Evolutionary conservation across 2,329 filamentous ascomycete genomes (phyloP).

Genomic region (Colletotrichum siamense): DNA sequence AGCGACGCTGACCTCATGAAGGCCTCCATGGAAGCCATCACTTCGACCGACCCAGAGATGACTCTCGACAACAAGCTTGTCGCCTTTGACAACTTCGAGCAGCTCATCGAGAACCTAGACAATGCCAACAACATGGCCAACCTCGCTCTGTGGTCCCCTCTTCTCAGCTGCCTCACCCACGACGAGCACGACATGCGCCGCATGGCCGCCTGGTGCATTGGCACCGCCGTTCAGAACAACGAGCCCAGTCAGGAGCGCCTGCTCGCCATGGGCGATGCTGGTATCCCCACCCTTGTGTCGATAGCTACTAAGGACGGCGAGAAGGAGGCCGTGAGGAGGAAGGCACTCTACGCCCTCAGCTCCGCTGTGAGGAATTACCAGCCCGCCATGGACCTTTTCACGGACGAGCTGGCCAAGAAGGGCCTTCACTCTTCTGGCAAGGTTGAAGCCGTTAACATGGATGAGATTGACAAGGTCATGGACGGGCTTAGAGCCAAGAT

Average conservation of each 20-base stretch:
- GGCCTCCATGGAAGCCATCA: slow-evolving; percentile 79
- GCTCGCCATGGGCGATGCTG: slow-evolving; percentile 59
- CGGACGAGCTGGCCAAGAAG: slow-evolving; percentile 62
- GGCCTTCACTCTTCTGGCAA: slow-evolving; percentile 61
- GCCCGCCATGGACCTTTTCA: slow-evolving; percentile 75
- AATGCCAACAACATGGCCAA: slow-evolving; percentile 93
- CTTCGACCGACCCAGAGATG: slow-evolving; percentile 63
- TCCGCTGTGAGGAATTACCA: slow-evolving; percentile 89
- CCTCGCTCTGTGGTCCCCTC: slow-evolving; percentile 80
- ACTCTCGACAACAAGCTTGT: slow-evolving; percentile 78
- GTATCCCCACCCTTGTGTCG: slow-evolving; percentile 71
- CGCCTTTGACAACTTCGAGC: slow-evolving; percentile 95
- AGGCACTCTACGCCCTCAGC: slow-evolving; percentile 89
- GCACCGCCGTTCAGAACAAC: slow-evolving; percentile 97
- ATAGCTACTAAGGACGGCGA: slow-evolving; percentile 67
- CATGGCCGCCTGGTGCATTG: slow-evolving; percentile 93
- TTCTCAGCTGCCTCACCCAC: slow-evolving; percentile 73
- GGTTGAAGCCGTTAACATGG: slow-evolving; percentile 88
- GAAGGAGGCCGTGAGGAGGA: slow-evolving; percentile 73
- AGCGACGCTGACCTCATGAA: slow-evolving; percentile 94
- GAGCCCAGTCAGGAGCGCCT: slow-evolving; percentile 79
- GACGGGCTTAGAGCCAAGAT: slow-evolving; percentile 59
- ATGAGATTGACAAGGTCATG: slow-evolving; percentile 79
- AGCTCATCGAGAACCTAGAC: slow-evolving; percentile 89
- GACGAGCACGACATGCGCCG: slow-evolving; percentile 75